A percentile compares a stretch with the other conserved stretches of the same genome.
phyloP scores from a whole-genome alignment of 805 yeast genomes.

The Yarrowia deformans region DNA sequence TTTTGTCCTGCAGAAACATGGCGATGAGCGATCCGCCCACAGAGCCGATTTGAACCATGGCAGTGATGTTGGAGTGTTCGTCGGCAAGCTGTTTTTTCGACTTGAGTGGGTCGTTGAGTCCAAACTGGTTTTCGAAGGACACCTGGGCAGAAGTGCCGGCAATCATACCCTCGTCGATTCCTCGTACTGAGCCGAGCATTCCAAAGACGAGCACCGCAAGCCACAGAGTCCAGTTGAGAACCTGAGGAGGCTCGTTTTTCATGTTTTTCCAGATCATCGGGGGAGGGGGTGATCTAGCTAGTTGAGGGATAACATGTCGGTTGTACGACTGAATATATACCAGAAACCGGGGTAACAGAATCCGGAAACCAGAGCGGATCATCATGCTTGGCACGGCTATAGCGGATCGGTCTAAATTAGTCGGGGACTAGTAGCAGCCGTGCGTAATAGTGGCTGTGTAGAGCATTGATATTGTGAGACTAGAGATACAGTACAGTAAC shows the following conservation, averaged over 20 bases:
- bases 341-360: too few relatives aligned
- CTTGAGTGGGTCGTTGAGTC: not conserved
- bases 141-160: not conserved
- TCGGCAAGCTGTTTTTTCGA: not conserved
- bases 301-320: too few relatives aligned
- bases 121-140: not conserved
- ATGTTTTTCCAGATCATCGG: conserved; percentile 12
- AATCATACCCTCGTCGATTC: conserved; percentile 5
- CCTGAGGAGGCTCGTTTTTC: conserved; percentile 9
- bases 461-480: too few relatives aligned
- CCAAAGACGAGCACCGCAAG: not conserved
- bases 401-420: too few relatives aligned
- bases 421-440: too few relatives aligned
- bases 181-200: not conserved
- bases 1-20: not conserved
- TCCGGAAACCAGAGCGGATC: too few relatives aligned
- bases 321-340: too few relatives aligned
- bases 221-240: conserved; percentile 11
- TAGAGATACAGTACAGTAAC: too few relatives aligned
- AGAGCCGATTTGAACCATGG: conserved; percentile 4
- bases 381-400: too few relatives aligned
- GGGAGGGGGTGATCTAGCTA: too few relatives aligned
- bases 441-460: too few relatives aligned
- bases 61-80: conserved; percentile 4
- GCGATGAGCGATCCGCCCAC: not conserved